These are phyloP conservation scores for Acanthamoeba royreba DNA, from an alignment of 208 protist species.

Conservation along the genomic window DNA sequence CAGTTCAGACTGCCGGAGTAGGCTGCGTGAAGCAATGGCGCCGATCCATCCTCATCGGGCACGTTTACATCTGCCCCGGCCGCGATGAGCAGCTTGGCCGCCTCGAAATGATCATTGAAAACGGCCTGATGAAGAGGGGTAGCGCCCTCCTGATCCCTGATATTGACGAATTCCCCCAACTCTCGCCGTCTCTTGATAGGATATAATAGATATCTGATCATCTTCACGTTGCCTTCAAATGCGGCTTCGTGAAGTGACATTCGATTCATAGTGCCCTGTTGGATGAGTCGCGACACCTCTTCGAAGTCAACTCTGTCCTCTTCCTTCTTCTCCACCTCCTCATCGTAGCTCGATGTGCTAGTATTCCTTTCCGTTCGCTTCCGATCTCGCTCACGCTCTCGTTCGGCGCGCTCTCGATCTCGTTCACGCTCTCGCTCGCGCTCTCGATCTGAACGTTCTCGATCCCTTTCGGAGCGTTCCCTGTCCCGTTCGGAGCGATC, in stretches of 20 bases:
- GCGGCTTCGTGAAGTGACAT: slow-evolving; percentile 1
- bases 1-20: not conserved
- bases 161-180: not conserved
- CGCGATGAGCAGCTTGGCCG: slow-evolving; percentile 28
- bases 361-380: not conserved
- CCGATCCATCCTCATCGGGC: not conserved
- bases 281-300: not conserved
- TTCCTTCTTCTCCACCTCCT: not conserved
- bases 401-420: not conserved
- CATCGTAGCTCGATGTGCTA: not conserved
- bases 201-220: not conserved
- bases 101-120: slow-evolving; percentile 9
- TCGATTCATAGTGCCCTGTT: not conserved
- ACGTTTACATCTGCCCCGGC: not conserved
- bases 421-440: not conserved
- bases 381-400: no score
- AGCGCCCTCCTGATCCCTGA: not conserved
- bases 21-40: slow-evolving; percentile 10
- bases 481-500: no score
- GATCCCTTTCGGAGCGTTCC: no score
- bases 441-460: no score
- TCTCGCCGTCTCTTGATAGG: not conserved
- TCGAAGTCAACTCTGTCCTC: not conserved
- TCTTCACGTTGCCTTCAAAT: slow-evolving; percentile 21
- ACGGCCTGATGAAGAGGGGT: slow-evolving; percentile 5